Conservation (phyloP, 1,139 yeast species). For the Yamadazyma sp. region DNA sequence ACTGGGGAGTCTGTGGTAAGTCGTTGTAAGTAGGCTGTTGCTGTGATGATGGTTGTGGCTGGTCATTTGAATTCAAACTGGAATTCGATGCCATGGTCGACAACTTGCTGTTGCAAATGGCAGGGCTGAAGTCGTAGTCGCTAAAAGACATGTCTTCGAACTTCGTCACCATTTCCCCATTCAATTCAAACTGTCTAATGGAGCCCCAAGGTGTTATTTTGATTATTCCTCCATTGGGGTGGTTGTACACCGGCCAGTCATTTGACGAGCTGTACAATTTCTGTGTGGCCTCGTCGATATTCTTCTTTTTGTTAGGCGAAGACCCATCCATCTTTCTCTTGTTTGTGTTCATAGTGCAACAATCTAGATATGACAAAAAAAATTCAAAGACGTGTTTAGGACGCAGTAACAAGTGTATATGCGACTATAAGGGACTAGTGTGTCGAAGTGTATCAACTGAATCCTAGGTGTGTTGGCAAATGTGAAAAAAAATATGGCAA, state of each 20-base stretch:
- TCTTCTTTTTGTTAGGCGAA: slow-evolving; percentile 25
- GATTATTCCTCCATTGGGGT: slow-evolving; percentile 64
- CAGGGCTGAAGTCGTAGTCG: slow-evolving; percentile 29
- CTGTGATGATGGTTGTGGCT: not conserved
- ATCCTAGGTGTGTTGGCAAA: not conserved
- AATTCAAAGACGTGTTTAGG: not conserved
- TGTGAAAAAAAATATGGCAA: slow-evolving; percentile 2
- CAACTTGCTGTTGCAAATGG: slow-evolving; percentile 12
- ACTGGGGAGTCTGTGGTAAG: slow-evolving; percentile 41
- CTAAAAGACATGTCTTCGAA: slow-evolving; percentile 45
- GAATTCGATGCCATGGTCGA: slow-evolving; percentile 7
- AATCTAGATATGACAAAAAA: not conserved
- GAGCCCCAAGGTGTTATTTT: slow-evolving; percentile 67
- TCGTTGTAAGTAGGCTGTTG: slow-evolving; percentile 18
- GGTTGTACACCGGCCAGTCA: slow-evolving; percentile 62
- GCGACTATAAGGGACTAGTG: too few relatives aligned
- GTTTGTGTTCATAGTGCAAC: slow-evolving; percentile 12
- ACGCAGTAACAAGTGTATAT: not conserved
- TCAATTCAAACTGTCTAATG: slow-evolving; percentile 32
- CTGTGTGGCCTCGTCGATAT: slow-evolving; percentile 22
- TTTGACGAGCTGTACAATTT: slow-evolving; percentile 28
- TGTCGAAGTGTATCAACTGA: too few relatives aligned
- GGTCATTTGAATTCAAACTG: slow-evolving; percentile 15
- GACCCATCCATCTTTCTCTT: slow-evolving; percentile 29
- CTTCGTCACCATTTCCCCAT: slow-evolving; percentile 40